Conservation (phyloP, 2,329 filamentous ascomycete genomes). For the Thelonectria rubi region DNA sequence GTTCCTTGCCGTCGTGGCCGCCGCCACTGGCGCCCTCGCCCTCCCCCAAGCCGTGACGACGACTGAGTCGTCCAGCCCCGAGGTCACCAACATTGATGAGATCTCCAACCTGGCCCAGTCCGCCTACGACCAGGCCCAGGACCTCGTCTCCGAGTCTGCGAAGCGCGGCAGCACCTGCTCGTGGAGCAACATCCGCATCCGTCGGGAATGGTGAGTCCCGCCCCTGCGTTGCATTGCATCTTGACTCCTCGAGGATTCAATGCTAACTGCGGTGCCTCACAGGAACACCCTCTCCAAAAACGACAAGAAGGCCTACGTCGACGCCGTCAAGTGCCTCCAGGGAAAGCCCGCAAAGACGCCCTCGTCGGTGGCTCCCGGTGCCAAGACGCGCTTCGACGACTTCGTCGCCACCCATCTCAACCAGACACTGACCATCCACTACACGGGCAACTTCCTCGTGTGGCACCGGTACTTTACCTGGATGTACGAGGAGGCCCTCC, state of each 20-base stretch:
- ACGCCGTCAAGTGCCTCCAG: conserved; percentile 56
- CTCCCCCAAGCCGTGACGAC: conserved; percentile 28
- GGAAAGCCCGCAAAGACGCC: conserved; percentile 48
- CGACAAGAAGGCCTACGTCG: conserved; percentile 51
- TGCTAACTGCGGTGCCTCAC: conserved; percentile 18
- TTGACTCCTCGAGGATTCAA: too few species aligned
- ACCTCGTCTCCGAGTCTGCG: conserved; percentile 25
- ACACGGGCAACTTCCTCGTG: conserved; percentile 45
- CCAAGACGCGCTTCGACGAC: conserved; percentile 58
- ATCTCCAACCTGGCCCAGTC: conserved; percentile 34
- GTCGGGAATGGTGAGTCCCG: conserved; percentile 45
- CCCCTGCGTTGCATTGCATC: conserved; percentile 20
- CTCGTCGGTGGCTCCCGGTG: conserved; percentile 50
- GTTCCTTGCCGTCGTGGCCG: conserved; percentile 34
- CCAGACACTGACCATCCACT: conserved; percentile 56
- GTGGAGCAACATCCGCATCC: conserved; percentile 44
- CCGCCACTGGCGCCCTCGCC: conserved; percentile 33
- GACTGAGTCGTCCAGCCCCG: conserved; percentile 24
- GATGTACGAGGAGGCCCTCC: conserved; percentile 45
- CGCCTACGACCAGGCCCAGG: conserved; percentile 39
- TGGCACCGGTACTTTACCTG: conserved; percentile 48
- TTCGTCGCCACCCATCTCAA: conserved; percentile 60
- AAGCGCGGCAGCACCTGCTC: conserved; percentile 40
- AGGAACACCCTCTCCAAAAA: conserved; percentile 40
- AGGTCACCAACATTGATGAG: conserved; percentile 34